Evolutionary conservation across 495 filamentous ascomycete genomes (phyloP), one percentile per base, ranked within the genome.

Genomic region (Penicillium roqueforti): DNA sequence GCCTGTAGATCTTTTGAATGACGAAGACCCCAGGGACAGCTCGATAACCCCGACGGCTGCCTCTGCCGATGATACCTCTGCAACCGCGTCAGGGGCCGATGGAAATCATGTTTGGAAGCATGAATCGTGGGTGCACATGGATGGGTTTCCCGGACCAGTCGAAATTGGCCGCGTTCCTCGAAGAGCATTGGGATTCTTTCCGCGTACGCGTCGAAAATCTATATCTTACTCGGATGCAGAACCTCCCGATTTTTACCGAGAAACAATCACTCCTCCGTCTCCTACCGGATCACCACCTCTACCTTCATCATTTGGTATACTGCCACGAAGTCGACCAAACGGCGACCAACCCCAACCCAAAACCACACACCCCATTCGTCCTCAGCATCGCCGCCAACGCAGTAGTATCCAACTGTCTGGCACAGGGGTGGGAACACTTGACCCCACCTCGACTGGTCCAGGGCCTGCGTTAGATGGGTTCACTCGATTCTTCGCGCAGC

Each of bases 91-190:
- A 6, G 74, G 77, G 25, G 36, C 29, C 16, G 75, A 84, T 29
- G 68, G 76, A 39, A 76, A 84, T 60, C 68, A 70, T 43, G 76
- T 84, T 29, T 96, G 89, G 89, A 87, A 78, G 47, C 91, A 95
- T 68, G 88, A 92, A 44, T 83, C 87, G 16, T 96, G 89, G 89
- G 89, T 95, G 3, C 72, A 82, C 9, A 78, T 96, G 41, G 86
- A 91, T 45, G 85, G 83, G 16, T 82, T 83, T 46, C 73, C 79
- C 7, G 66, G 79, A 10, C 82, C 87, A 2, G 86, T 93, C 41
- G 87, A 97, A 67, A 95, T 98, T 37, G 92, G 86, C 5, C 83
- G 92, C 29, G 83, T 98, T 37, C 81, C 89, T 22, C 84, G 89
- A 46, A 83, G 85, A 69, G 80, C 87, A 3, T 75, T 97, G 19